Evolutionary conservation across 805 yeast genomes (phyloP).

Genomic region (Diddensiella transvaalensis): DNA sequence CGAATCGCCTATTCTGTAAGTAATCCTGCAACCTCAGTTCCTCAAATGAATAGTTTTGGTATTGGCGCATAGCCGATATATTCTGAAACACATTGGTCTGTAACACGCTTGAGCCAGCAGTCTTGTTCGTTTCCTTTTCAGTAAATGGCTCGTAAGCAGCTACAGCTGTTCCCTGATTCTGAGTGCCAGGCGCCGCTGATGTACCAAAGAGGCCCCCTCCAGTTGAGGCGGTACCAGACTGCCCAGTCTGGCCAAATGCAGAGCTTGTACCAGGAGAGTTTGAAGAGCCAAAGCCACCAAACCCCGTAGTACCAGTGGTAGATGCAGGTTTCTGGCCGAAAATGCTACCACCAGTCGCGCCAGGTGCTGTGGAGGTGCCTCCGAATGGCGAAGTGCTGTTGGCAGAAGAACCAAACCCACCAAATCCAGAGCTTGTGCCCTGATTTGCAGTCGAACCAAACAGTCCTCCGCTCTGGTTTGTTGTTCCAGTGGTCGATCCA

Average conservation of each 20-base stretch:
- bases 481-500: conserved; percentile 4
- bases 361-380: background rate
- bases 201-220: conserved; percentile 24
- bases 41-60: conserved; percentile 72
- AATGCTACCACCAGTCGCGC: conserved; percentile 10
- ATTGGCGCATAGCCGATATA: conserved; percentile 88
- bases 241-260: conserved; percentile 38
- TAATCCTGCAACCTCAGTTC: conserved; percentile 90
- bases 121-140: conserved; percentile 61
- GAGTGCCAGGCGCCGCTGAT: conserved; percentile 28
- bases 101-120: conserved; percentile 37
- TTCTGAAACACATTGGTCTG: conserved; percentile 62
- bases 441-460: conserved; percentile 20
- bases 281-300: conserved; percentile 23
- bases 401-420: conserved; percentile 32
- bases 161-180: conserved; percentile 56
- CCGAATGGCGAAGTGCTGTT: conserved; percentile 4
- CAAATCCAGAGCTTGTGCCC: conserved; percentile 27
- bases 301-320: conserved; percentile 14
- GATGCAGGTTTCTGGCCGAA: conserved; percentile 28
- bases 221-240: conserved; percentile 17
- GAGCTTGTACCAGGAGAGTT: conserved; percentile 34
- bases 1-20: conserved; percentile 62
- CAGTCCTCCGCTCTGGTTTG: conserved; percentile 15
- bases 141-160: conserved; percentile 65